A percentile compares a stretch with the other conserved stretches of the same genome.
Conservation (phyloP, 2,329 filamentous ascomycete species). For the Paecilomyces sp. region DNA sequence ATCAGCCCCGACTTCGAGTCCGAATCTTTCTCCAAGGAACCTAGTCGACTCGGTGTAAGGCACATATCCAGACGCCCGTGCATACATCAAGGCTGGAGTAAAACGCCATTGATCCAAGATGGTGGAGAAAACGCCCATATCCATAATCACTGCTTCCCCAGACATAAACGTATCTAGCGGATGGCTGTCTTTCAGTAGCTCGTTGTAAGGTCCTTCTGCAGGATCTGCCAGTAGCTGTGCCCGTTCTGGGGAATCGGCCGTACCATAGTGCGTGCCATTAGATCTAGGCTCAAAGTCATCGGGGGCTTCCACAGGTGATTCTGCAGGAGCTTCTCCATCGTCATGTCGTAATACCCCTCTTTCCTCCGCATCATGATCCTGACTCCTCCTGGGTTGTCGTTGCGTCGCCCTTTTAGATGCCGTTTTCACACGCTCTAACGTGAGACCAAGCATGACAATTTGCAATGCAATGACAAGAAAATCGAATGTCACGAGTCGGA, state of each 20-base stretch:
- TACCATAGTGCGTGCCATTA: constrained; percentile 4
- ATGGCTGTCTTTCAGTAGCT: constrained; percentile 19
- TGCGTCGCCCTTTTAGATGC: constrained; percentile 24
- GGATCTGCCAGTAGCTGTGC: constrained; percentile 28
- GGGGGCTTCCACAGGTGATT: constrained; percentile 26
- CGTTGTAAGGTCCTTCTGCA: constrained; percentile 13
- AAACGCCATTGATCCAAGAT: constrained; percentile 34
- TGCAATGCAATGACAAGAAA: constrained; percentile 49
- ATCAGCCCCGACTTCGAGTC: constrained; percentile 27
- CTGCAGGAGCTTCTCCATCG: constrained; percentile 1
- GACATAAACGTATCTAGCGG: constrained; percentile 31
- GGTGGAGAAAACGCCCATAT: constrained; percentile 26
- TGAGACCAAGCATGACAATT: constrained; percentile 49
- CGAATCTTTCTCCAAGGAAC: constrained; percentile 30
- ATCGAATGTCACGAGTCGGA: constrained; percentile 48
- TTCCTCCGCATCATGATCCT: constrained; percentile 56
- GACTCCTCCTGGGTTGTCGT: constrained; percentile 19
- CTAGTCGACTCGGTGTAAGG: constrained; percentile 28
- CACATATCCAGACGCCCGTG: constrained; percentile 16
- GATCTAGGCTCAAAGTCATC: constrained; percentile 32
- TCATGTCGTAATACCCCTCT: constrained; percentile 43
- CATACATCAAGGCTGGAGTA: constrained; percentile 12
- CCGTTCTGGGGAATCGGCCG: constrained; percentile 18
- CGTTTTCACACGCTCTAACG: constrained; percentile 45
- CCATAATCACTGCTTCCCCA: constrained; percentile 30